Conservation (phyloP, 495 filamentous ascomycete genomes). For the Penicillium mononematosum region DNA sequence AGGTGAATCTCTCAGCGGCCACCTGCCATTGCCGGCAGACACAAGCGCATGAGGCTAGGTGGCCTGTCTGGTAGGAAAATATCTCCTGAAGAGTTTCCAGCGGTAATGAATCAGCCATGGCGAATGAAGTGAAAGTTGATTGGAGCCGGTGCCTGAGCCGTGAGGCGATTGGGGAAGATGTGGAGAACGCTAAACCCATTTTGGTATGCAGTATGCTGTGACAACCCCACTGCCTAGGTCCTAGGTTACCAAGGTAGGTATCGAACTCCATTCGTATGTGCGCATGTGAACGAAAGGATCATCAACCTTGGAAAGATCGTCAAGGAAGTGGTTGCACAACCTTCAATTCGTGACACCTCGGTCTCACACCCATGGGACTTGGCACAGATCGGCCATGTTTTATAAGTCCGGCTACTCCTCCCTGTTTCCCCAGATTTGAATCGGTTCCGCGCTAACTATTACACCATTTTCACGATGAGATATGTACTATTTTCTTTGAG, state of each 20-base stretch:
- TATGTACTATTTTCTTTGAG: slow-evolving; percentile 43
- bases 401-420: not conserved
- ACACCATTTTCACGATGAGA: slow-evolving; percentile 24
- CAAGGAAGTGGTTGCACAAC: not conserved
- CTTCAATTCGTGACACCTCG: not conserved
- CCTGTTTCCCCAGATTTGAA: not conserved
- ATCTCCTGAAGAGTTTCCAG: not conserved
- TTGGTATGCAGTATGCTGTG: slow-evolving; percentile 25
- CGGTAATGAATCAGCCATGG: not conserved
- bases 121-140: not conserved
- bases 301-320: no score
- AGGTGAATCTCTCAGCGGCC: not conserved
- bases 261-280: not conserved
- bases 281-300: slow-evolving; percentile 12
- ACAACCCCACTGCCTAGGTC: no score
- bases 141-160: not conserved
- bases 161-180: no score
- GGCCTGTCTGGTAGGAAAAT: not conserved
- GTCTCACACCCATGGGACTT: slow-evolving; percentile 3
- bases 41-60: not conserved
- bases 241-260: no score
- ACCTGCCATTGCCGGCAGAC: slow-evolving; percentile 3
- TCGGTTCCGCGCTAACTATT: not conserved
- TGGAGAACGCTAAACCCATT: slow-evolving; percentile 14
- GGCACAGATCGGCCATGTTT: not conserved